These are phyloP conservation scores for Avena atlantica DNA, from an alignment of 176 grass and related monocot species.

Conservation along the genomic window DNA sequence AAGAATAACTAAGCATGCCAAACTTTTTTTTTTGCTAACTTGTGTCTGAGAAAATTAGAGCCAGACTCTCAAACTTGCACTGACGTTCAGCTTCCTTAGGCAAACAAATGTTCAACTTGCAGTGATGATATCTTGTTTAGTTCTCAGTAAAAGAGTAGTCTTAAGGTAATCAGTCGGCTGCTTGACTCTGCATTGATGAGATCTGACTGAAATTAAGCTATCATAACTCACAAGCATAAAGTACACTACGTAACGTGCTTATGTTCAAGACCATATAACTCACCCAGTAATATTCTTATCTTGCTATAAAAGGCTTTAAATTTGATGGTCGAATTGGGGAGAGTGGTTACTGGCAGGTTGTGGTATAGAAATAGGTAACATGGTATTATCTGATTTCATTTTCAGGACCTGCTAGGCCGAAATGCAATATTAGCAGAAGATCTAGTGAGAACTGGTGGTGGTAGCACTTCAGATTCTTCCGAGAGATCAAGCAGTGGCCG, in stretches of 20 bases:
- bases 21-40: conserved; percentile 24
- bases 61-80: neutral
- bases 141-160: conserved; percentile 2
- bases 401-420: conserved; percentile 81
- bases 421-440: conserved; percentile 96
- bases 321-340: neutral
- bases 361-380: conserved; percentile 37
- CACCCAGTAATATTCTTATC: neutral
- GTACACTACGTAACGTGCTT: too few species aligned
- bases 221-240: too few species aligned
- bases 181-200: conserved; percentile 35
- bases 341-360: conserved; percentile 5
- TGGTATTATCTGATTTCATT: conserved; percentile 39
- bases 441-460: conserved; percentile 67
- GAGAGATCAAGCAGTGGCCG: conserved; percentile 64
- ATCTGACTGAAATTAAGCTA: conserved; percentile 43
- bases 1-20: neutral
- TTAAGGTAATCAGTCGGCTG: neutral
- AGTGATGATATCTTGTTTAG: neutral
- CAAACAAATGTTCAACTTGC: neutral
- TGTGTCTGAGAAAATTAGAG: neutral
- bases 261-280: conserved; percentile 12
- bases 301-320: neutral
- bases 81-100: neutral
- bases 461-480: conserved; percentile 55